Conservation (phyloP, 495 filamentous ascomycete genomes). For the Talaromyces wortmannii region DNA sequence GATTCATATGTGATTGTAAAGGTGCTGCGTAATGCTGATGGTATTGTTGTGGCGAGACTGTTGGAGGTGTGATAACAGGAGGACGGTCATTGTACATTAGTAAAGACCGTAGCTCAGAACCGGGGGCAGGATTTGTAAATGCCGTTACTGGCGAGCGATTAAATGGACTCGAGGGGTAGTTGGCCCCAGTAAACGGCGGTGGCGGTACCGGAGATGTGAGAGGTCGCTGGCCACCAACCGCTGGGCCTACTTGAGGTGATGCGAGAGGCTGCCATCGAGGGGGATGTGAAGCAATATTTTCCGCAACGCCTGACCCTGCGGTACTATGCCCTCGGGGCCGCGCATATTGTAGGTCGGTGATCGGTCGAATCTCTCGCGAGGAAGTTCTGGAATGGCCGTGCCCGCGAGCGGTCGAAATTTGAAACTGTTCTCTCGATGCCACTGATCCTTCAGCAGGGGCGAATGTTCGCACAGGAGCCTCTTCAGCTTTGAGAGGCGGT, state of each 20-base stretch:
- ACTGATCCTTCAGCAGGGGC: constrained; percentile 21
- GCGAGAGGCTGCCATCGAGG: constrained; percentile 35
- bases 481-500: constrained; percentile 84
- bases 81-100: constrained; percentile 1
- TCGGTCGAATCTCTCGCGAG: constrained; percentile 37
- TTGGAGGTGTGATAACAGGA: constrained; percentile 11
- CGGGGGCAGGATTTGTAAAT: neutral
- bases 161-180: neutral
- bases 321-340: constrained; percentile 8
- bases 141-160: neutral
- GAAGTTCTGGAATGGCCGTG: constrained; percentile 31
- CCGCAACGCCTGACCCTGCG: constrained; percentile 16
- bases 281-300: constrained; percentile 17
- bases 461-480: constrained; percentile 32
- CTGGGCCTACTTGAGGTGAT: constrained; percentile 24
- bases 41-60: constrained; percentile 31
- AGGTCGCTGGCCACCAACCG: constrained; percentile 22
- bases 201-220: constrained; percentile 31
- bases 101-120: neutral
- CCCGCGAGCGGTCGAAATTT: constrained; percentile 18
- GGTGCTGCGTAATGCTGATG: constrained; percentile 17
- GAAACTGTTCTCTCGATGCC: constrained; percentile 16
- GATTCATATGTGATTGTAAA: constrained; percentile 20
- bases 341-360: constrained; percentile 31
- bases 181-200: neutral